A percentile compares a stretch with the other conserved stretches of the same genome.
Conservation (phyloP, 768 basidiomycete genomes). For the Xerocomellus dryophilus region DNA sequence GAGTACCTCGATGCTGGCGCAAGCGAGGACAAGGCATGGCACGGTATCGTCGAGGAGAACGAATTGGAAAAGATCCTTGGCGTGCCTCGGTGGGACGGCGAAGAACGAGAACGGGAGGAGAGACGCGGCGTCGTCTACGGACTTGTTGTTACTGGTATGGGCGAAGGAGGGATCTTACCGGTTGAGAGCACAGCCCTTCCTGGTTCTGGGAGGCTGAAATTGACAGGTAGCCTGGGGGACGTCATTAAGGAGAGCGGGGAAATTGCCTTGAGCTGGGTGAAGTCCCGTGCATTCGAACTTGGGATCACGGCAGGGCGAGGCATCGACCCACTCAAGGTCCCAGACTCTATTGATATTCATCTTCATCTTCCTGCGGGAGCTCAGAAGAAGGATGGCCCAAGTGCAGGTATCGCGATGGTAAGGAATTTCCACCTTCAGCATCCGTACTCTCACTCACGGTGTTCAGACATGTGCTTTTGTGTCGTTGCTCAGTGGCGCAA, state of each 20-base stretch:
- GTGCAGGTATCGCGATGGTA: conserved; percentile 88
- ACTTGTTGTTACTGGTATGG: conserved; percentile 83
- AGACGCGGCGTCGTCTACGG: conserved; percentile 79
- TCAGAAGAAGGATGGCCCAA: conserved; percentile 92
- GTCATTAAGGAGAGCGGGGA: conserved; percentile 93
- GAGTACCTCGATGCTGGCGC: conserved; percentile 44
- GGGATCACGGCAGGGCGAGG: conserved; percentile 67
- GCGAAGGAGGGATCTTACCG: conserved; percentile 80
- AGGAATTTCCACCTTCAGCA: conserved; percentile 9
- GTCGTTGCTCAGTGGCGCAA: conserved; percentile 74
- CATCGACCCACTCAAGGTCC: conserved; percentile 73
- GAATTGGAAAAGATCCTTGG: conserved; percentile 87
- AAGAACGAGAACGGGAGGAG: conserved; percentile 74
- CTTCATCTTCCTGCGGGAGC: conserved; percentile 87
- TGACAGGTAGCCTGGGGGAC: conserved; percentile 85
- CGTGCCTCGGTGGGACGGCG: conserved; percentile 73
- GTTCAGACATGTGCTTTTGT: conserved; percentile 78
- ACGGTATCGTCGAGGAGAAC: conserved; percentile 54
- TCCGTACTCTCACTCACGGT: not conserved
- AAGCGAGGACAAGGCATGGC: conserved; percentile 44
- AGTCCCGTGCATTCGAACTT: conserved; percentile 76
- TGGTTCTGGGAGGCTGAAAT: conserved; percentile 66
- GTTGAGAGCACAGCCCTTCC: conserved; percentile 82
- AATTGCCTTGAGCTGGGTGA: conserved; percentile 90
- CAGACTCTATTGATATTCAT: conserved; percentile 77